Base-by-base conservation (phyloP, 768 basidiomycete genomes). In the Pleurotus tuoliensis region DNA sequence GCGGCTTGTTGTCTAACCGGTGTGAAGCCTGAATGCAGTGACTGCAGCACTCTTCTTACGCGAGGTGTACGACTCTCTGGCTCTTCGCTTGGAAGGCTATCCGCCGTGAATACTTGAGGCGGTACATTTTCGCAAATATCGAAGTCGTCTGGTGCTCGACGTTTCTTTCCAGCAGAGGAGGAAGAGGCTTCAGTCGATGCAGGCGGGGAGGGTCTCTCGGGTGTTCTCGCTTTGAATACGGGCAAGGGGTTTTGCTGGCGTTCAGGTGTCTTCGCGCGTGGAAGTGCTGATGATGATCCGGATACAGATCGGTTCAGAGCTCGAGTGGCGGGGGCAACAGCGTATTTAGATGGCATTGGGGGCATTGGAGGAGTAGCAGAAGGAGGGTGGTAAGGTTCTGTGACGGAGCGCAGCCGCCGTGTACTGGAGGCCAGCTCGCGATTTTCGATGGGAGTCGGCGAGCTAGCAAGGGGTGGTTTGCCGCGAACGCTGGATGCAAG, bases 131-230 rank as follows among this genome's bases (percentile, higher is more conserved):
- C 76, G 52, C 68, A 79, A 64, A 60, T 76, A 49, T 90, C 88
- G 59, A 87, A 88, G 62, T 92, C 89, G 55, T 91, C 90, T 1
- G 90, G 90, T 24, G 83, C 86, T 20, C 82, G 81, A 9, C 90
- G 80, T 66, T 91, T 92, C 73, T 83, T 86, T 27, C 87, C 84
- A 37, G 81, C 78, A 11, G 79, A 70, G 41, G 71, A 66, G 49
- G 67, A 62, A 8, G 65, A 61, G 45, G 63, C 68, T 22, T 65
- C 59, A 39, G 63, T 64, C 27, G 69, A 65, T n/a, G 59, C 58
- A 59, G 66, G 55, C 24, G 61, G 63, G 46, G 18, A 15, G n/a
- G 39, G 47, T 24, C 63, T 67, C 60, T 82, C 79, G 20, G 85
- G 82, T 1, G 83, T 83, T 45, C 74, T 74, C n/a, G 75, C 71